Evolutionary conservation across 2,329 filamentous ascomycete species (phyloP), one percentile per base, ranked within the genome.

Genomic region (Didymella glomerata): DNA sequence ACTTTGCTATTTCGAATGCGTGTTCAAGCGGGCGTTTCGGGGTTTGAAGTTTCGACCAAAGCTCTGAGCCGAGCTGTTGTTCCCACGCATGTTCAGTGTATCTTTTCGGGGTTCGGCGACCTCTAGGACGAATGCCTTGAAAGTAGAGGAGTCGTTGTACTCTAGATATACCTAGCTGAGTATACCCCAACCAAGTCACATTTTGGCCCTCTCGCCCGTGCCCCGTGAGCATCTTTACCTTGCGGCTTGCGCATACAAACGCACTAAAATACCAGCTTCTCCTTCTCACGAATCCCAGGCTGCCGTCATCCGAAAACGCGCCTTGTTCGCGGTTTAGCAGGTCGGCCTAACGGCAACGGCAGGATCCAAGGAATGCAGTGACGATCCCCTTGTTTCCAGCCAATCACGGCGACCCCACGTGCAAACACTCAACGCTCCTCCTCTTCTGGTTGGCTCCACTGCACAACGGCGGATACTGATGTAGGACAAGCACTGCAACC

Each of bases 11-110:
- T 46, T 41, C n/a, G 28, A 47, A 9, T 34, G 16, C 46, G 40
- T 42, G 27, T 54, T 54, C 22, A 24, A 59, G 56, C 56, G 56
- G 56, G 56, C 46, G 56, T 59, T 54, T 22, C 36, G 27, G 22
- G 32, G 20, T 47, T 13, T 34, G 42, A n/a, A n/a, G 5, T 42
- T 36, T 40, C 41, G 18, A 46, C 40, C 41, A 51, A 1, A 50
- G 32, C 6, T 27, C 46, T n/a, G 34, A 48, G 50, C 40, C 11
- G 22, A 45, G 40, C 18, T 54, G 18, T 49, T 32, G 44, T 49
- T 54, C 41, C 24, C 36, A 14, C 49, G 27, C 34, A 20, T 52
- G n/a, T 34, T 14, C 22, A 44, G 13, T 30, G 38, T 32, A 13
- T 45, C 24, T 36, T 32, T 38, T 48, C 16, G 42, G 24, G 49